A percentile compares a stretch with the other conserved stretches of the same genome.
Conservation (phyloP, 768 basidiomycete genomes). For the Boletus subparvulus region DNA sequence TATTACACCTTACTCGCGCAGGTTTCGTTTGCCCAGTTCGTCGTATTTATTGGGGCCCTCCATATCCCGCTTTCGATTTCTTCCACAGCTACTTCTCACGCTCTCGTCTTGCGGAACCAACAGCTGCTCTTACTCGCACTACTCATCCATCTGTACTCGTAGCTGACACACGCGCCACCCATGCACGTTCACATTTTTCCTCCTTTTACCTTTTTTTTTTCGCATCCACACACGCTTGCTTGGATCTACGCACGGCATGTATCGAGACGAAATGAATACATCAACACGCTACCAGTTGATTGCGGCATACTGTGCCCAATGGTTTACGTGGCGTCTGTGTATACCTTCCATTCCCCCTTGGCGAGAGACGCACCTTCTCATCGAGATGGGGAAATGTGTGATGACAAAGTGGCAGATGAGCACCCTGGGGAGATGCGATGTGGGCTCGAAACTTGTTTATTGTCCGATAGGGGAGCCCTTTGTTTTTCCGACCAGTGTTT, state of each 20-base stretch:
- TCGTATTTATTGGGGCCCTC: conserved; percentile 18
- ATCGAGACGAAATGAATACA: conserved; percentile 6
- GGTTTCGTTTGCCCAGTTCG: conserved; percentile 9
- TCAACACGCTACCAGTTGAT: conserved; percentile 4
- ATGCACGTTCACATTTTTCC: conserved; percentile 5
- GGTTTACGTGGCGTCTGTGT: background rate
- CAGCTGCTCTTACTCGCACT: conserved; percentile 3
- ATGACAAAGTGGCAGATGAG: background rate
- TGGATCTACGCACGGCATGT: conserved; percentile 22
- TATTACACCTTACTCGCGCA: conserved; percentile 6
- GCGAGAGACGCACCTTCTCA: background rate
- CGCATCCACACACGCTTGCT: conserved; percentile 10
- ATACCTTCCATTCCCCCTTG: background rate
- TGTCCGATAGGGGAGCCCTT: no score
- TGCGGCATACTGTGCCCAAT: background rate
- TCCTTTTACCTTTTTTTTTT: background rate
- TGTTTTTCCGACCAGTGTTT: background rate
- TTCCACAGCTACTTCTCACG: background rate
- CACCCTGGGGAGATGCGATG: conserved; percentile 2
- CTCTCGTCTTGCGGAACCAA: conserved; percentile 1
- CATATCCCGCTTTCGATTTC: conserved; percentile 10
- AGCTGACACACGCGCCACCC: conserved; percentile 11
- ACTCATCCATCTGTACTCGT: conserved; percentile 26
- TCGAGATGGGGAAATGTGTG: background rate
- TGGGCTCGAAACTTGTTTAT: background rate